These are phyloP conservation scores for Ceratocystis huliohia DNA, from an alignment of 2,329 filamentous ascomycete species.

Conservation along the genomic window DNA sequence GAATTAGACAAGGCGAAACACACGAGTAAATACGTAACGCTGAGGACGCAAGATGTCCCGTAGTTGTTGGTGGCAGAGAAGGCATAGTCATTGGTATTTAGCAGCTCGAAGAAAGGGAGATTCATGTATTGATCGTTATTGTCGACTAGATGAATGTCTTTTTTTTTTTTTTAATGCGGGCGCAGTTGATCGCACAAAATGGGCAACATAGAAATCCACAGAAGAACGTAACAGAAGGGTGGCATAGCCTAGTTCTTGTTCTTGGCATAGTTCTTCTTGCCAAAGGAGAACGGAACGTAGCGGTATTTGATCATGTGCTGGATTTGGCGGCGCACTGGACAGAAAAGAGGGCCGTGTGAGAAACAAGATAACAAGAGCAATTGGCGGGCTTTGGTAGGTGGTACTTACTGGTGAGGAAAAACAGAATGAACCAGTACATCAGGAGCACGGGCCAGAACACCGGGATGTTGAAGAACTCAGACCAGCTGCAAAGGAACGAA, in stretches of 20 bases:
- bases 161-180: background rate
- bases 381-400: slow-evolving; percentile 11
- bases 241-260: slow-evolving; percentile 35
- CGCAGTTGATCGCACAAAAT: background rate
- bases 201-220: background rate
- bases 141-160: background rate
- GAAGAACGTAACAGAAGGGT: background rate
- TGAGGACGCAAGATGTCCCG: too few species aligned
- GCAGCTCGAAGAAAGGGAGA: background rate
- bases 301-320: slow-evolving; percentile 99
- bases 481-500: slow-evolving; percentile 81
- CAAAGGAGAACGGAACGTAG: slow-evolving; percentile 86
- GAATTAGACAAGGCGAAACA: too few species aligned
- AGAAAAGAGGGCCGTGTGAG: background rate
- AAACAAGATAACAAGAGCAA: background rate
- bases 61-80: background rate
- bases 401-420: slow-evolving; percentile 79
- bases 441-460: slow-evolving; percentile 99
- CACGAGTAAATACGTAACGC: too few species aligned
- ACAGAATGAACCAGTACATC: slow-evolving; percentile 97
- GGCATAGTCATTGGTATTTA: background rate
- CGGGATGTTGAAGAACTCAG: slow-evolving; percentile 85
- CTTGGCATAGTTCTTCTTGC: slow-evolving; percentile 71
- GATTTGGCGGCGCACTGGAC: slow-evolving; percentile 88
- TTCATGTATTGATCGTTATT: background rate